Base-by-base conservation (phyloP, 2,329 filamentous ascomycete species). In the Colletotrichum theobromicola region DNA sequence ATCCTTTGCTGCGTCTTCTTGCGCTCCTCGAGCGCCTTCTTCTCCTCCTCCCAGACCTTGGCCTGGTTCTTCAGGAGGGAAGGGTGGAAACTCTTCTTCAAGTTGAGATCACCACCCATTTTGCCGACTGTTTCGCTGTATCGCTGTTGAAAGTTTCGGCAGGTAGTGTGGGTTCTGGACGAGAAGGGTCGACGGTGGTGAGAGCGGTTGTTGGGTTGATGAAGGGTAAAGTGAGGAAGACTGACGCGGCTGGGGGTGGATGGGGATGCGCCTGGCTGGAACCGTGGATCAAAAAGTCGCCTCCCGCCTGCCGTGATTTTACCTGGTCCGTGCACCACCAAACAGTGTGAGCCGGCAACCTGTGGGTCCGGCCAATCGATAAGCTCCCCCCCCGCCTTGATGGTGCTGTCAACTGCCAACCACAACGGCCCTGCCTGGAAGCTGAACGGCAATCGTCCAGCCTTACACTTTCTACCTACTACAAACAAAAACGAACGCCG, bases 11-110 rank as follows among this genome's bases (percentile, higher is more conserved):
- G 95, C 76, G 95, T 97, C 78, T 94, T 93, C 83, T 98, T 98
- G 84, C 97, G 94, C 88, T 99, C 97, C 67, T 97, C 95, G 15
- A 99, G 91, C 5, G 96, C 97, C 78, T 95, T 94, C 83, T 97
- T 93, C 82, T 98, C 96, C 84, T 97, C 94, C 76, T 96, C 92
- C 92, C 94, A 98, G 78, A 98, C 96, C 83, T 91, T 92, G 84
- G 92, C 92, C 88, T 98, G 97, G 84, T 99, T 99, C 87, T 93
- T 94, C 86, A 95, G 92, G 78, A 98, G 90, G 79, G 93, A 92
- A 75, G 97, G 96, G 86, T 99, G 96, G 92, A 96, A 99, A 88
- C 94, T 94, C 86, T 95, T 95, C 86, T 98, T 98, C 80, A 98
- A 86, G 82, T 98, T 98, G 81, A 99, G 91, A 89, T 98, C 96